Base-by-base conservation (phyloP, 768 basidiomycete genomes). In the Collybia mongolica region DNA sequence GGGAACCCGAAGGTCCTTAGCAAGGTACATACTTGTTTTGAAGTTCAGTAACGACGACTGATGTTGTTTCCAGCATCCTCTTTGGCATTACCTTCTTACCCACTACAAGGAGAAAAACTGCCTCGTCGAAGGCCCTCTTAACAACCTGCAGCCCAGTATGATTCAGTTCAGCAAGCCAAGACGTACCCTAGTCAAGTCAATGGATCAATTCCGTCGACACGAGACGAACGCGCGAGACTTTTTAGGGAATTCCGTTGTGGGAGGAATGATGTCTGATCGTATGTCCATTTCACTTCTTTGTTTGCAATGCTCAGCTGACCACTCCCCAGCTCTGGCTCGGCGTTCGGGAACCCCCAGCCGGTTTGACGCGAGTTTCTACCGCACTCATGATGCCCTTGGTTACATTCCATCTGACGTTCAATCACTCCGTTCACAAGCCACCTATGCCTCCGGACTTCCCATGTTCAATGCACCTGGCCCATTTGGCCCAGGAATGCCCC, bases 1-100 rank as follows among this genome's bases (percentile, higher is more conserved):
- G 97, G 97, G n/a, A 99, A 99, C 66, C 97, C 97, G 2, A 98
- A 98, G 68, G 96, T 99, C 49, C 74, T 99, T 43, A 97, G 93
- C 86, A 99, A 98, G 87, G 96, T 93, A 56, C 36, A 77, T 60
- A 48, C 17, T 45, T 46, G 42, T 49, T 48, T 44, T 39, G 5
- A 9, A 17, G 11, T 37, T 41, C 23, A 9, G 44, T 24, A 50
- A 20, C 37, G 37, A 47, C 50, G 11, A 26, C 44, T 11, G 28
- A 45, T 51, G 57, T 55, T 41, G 54, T 63, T 44, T 48, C 39
- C 54, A 99, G 96, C 97, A 99, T 63, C 94, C 96, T 5, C 78
- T 99, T 12, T 99, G 97, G 97, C 93, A 98, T 62, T 94, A 94
- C 68, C 84, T 99, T 42, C 79, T 99, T 51, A 98, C 94, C 1